phyloP scores from a whole-genome alignment of 768 basidiomycete species.

The Leucosporidium creatinivorum region DNA sequence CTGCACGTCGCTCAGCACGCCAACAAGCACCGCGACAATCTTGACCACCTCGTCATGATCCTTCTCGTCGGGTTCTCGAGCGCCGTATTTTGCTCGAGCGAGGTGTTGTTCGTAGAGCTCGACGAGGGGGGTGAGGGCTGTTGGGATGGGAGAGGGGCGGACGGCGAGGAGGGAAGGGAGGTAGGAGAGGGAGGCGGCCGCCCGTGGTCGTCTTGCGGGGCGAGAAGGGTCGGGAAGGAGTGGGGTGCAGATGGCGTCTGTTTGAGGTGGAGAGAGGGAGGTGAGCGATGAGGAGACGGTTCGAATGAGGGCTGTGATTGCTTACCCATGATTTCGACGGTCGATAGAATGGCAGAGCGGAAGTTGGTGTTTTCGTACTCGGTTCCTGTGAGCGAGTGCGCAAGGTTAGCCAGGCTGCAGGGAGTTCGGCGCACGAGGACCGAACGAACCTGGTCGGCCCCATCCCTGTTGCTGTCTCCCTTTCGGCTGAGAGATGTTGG shows the following conservation, averaged over 20 bases:
- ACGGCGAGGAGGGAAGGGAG: conserved; percentile 10
- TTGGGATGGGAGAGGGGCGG: background rate
- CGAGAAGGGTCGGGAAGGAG: background rate
- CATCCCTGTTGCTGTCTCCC: conserved; percentile 8
- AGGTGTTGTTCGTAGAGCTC: conserved; percentile 19
- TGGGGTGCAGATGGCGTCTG: conserved; percentile 1
- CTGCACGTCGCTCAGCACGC: background rate
- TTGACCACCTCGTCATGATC: conserved; percentile 11
- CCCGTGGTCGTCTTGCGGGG: background rate
- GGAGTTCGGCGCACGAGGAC: too few species aligned
- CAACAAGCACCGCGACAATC: conserved; percentile 17
- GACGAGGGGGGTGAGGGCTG: conserved; percentile 10
- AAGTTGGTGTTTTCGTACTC: conserved; percentile 5
- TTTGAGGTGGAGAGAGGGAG: too few species aligned
- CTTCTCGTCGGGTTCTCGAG: conserved; percentile 6
- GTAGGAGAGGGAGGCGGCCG: conserved; percentile 4
- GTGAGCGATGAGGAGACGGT: background rate
- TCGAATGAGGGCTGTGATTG: background rate
- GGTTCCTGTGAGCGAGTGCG: background rate
- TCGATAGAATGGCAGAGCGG: conserved; percentile 15
- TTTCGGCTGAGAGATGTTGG: conserved; percentile 10
- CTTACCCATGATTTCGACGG: conserved; percentile 3
- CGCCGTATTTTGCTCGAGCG: conserved; percentile 1
- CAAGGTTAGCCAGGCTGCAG: too few species aligned
- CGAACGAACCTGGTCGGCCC: conserved; percentile 5